phyloP scores from a whole-genome alignment of 1,284 basidiomycete species.

The Malassezia caprae region DNA sequence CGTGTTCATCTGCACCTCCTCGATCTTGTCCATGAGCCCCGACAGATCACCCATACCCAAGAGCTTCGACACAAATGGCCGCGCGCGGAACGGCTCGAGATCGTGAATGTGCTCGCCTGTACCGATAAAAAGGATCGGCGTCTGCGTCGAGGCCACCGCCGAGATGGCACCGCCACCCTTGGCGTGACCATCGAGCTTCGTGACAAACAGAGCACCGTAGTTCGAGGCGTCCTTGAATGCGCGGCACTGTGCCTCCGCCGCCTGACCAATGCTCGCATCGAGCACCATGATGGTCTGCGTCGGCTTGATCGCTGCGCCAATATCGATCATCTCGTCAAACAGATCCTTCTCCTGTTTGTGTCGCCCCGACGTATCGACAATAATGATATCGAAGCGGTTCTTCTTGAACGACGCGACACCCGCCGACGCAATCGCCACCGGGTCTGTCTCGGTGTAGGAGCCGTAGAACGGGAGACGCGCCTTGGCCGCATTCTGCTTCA shows the following conservation, averaged over 20 bases:
- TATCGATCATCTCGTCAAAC: slow-evolving; percentile 97
- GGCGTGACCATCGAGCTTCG: slow-evolving; percentile 98
- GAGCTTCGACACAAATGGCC: slow-evolving; percentile 94
- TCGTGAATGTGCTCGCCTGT: slow-evolving; percentile 94
- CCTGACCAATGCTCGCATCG: slow-evolving; percentile 64
- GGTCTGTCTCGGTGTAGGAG: slow-evolving; percentile 96
- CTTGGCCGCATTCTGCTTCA: slow-evolving; percentile 83
- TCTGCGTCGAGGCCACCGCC: slow-evolving; percentile 93
- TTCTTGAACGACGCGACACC: slow-evolving; percentile 96
- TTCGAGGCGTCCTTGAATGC: slow-evolving; percentile 97
- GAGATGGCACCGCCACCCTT: slow-evolving; percentile 99
- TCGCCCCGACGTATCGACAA: slow-evolving; percentile 93
- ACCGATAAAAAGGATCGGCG: slow-evolving; percentile 96
- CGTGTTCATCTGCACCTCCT: slow-evolving; percentile 56
- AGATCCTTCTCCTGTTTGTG: slow-evolving; percentile 96
- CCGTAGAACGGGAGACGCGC: slow-evolving; percentile 99
- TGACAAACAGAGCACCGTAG: slow-evolving; percentile 98
- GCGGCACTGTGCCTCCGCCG: slow-evolving; percentile 84
- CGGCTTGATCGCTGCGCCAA: slow-evolving; percentile 80
- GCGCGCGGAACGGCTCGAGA: slow-evolving; percentile 85
- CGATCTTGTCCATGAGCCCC: slow-evolving; percentile 69
- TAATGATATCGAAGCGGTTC: slow-evolving; percentile 95
- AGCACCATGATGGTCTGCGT: slow-evolving; percentile 52
- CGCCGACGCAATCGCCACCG: slow-evolving; percentile 82
- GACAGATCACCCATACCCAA: slow-evolving; percentile 92